A percentile compares a stretch with the other conserved stretches of the same genome.
Conservation (phyloP, 768 basidiomycete species). For the Strobilomyces echinocephalus region DNA sequence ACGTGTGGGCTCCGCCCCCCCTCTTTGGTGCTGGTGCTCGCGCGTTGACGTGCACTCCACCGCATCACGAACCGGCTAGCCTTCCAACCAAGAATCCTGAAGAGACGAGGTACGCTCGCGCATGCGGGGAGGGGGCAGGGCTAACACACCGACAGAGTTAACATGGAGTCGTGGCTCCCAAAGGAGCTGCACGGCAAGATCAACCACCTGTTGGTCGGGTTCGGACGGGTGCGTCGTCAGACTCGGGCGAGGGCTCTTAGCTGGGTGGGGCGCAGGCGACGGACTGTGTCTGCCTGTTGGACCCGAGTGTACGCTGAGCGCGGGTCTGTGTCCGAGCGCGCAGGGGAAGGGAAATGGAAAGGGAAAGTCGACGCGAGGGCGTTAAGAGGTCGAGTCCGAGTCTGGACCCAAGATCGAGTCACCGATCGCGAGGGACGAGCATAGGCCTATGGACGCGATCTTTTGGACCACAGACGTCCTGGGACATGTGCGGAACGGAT, state of each 20-base stretch:
- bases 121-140: too few relatives aligned
- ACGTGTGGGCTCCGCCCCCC: slow-evolving; percentile 51
- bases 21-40: neutral
- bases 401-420: slow-evolving; percentile 36
- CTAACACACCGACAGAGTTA: too few relatives aligned
- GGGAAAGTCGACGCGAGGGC: slow-evolving; percentile 13
- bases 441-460: too few relatives aligned
- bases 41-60: slow-evolving; percentile 92
- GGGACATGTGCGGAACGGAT: too few relatives aligned
- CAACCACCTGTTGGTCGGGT: slow-evolving; percentile 77
- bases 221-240: slow-evolving; percentile 59
- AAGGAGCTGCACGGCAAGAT: slow-evolving; percentile 67
- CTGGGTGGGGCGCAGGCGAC: too few relatives aligned
- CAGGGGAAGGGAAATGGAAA: slow-evolving; percentile 12
- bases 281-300: slow-evolving; percentile 74
- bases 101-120: slow-evolving; percentile 54
- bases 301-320: too few relatives aligned
- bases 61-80: slow-evolving; percentile 86
- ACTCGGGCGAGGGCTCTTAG: neutral
- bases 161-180: slow-evolving; percentile 82
- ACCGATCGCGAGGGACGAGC: too few relatives aligned
- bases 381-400: neutral
- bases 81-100: slow-evolving; percentile 82
- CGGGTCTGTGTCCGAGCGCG: slow-evolving; percentile 75
- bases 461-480: too few relatives aligned